These are phyloP conservation scores for Spirogloea muscicola DNA, from an alignment of 139 green algal species.

Conservation along the genomic window DNA sequence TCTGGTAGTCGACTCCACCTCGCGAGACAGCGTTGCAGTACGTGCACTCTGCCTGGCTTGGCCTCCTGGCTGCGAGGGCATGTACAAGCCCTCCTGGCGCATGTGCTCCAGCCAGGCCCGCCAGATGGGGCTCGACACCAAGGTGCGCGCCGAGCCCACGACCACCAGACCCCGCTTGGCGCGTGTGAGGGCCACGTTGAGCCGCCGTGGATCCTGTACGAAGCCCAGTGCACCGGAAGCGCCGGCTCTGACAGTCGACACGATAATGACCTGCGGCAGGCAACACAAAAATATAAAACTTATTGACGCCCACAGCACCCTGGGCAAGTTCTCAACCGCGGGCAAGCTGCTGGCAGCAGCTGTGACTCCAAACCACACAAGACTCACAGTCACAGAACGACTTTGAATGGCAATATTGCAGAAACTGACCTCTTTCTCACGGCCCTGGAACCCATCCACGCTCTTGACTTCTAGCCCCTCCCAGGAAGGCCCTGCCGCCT, in stretches of 20 bases:
- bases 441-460: conserved; percentile 70
- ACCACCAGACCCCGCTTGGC: conserved; percentile 67
- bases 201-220: conserved; percentile 72
- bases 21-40: too few species aligned
- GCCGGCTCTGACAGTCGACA: conserved; percentile 83
- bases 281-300: too few species aligned
- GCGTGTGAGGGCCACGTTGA: conserved; percentile 90
- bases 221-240: conserved; percentile 74
- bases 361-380: too few species aligned
- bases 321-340: too few species aligned
- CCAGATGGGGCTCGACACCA: too few species aligned
- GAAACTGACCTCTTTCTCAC: conserved; percentile 74
- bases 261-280: conserved; percentile 77
- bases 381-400: conserved; percentile 71
- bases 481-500: not conserved
- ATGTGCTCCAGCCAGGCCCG: too few species aligned
- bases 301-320: too few species aligned
- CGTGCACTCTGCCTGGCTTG: too few species aligned
- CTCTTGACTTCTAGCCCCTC: conserved; percentile 34
- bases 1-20: too few species aligned
- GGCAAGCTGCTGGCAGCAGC: too few species aligned
- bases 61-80: too few species aligned
- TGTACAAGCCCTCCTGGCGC: too few species aligned
- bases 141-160: conserved; percentile 39
- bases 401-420: conserved; percentile 58